These are phyloP conservation scores for Echria macrotheca DNA, from an alignment of 495 filamentous ascomycete genomes.

Conservation along the genomic window DNA sequence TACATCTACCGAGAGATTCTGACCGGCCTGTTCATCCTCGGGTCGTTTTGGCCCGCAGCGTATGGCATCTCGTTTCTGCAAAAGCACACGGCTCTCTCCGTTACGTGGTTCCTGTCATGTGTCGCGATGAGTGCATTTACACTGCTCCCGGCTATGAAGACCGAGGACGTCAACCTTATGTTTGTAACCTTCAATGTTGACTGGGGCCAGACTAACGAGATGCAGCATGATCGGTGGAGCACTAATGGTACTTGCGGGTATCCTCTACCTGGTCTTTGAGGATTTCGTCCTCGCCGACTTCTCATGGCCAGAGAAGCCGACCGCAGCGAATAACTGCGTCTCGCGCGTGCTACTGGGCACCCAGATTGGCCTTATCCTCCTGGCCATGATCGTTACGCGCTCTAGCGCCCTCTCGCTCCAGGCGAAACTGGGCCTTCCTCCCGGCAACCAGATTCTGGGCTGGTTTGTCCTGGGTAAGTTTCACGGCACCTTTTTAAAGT, in stretches of 20 bases:
- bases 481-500: too few relatives aligned
- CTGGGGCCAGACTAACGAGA: slow-evolving; percentile 24
- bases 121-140: slow-evolving; percentile 86
- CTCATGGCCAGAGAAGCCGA: slow-evolving; percentile 23
- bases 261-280: slow-evolving; percentile 79
- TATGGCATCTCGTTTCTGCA: slow-evolving; percentile 70
- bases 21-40: slow-evolving; percentile 71
- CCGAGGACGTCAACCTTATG: slow-evolving; percentile 74
- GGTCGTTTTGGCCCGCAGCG: slow-evolving; percentile 68
- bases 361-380: slow-evolving; percentile 69
- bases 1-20: slow-evolving; percentile 90
- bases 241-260: slow-evolving; percentile 72
- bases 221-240: slow-evolving; percentile 68
- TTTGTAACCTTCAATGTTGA: slow-evolving; percentile 38
- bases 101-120: slow-evolving; percentile 73
- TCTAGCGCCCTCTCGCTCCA: slow-evolving; percentile 78
- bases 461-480: slow-evolving; percentile 75
- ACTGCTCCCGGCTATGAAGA: slow-evolving; percentile 77
- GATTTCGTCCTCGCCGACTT: slow-evolving; percentile 56
- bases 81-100: slow-evolving; percentile 55
- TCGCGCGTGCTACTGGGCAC: slow-evolving; percentile 41
- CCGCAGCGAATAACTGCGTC: slow-evolving; percentile 22
- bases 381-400: slow-evolving; percentile 80
- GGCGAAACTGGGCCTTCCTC: slow-evolving; percentile 78
- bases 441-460: slow-evolving; percentile 82